Conservation (phyloP, 306 rosid genomes). For the Glycine latifolia region DNA sequence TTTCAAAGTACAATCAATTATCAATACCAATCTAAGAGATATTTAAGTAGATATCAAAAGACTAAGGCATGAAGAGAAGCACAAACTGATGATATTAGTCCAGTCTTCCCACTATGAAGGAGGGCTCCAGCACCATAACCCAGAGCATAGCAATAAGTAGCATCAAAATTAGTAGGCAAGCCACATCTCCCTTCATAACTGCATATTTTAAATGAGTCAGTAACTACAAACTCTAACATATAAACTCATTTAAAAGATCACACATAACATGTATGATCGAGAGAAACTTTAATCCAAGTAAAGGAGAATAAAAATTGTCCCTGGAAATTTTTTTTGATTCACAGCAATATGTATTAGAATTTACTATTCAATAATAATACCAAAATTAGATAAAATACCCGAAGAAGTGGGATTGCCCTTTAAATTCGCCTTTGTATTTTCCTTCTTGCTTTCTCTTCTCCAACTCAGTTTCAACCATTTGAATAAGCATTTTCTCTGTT, state of each 20-base stretch:
- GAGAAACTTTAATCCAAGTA: background rate
- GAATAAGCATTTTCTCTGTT: conserved; percentile 99
- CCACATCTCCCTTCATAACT: conserved; percentile 99
- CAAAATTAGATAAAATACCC: conserved; percentile 64
- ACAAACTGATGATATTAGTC: conserved; percentile 94
- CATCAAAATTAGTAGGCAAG: conserved; percentile 95
- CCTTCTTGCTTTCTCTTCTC: conserved; percentile 85
- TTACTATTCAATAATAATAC: background rate
- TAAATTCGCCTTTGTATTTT: conserved; percentile 66
- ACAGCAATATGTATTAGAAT: conserved; percentile 18
- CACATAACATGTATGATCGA: conserved; percentile 5
- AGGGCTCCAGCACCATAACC: conserved; percentile 97
- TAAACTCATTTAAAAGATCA: background rate
- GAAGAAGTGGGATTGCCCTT: conserved; percentile 96
- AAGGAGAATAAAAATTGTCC: background rate
- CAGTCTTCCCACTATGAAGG: conserved; percentile 90
- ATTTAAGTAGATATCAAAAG: conserved; percentile 21
- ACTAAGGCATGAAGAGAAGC: conserved; percentile 30
- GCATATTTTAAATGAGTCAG: conserved; percentile 39
- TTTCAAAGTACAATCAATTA: background rate
- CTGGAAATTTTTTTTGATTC: background rate
- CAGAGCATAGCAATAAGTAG: conserved; percentile 92
- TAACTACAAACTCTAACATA: conserved; percentile 24
- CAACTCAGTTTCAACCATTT: conserved; percentile 97
- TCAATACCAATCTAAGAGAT: conserved; percentile 31